Evolutionary conservation across 768 basidiomycete species (phyloP).

Genomic region (Austroboletus eburneus): DNA sequence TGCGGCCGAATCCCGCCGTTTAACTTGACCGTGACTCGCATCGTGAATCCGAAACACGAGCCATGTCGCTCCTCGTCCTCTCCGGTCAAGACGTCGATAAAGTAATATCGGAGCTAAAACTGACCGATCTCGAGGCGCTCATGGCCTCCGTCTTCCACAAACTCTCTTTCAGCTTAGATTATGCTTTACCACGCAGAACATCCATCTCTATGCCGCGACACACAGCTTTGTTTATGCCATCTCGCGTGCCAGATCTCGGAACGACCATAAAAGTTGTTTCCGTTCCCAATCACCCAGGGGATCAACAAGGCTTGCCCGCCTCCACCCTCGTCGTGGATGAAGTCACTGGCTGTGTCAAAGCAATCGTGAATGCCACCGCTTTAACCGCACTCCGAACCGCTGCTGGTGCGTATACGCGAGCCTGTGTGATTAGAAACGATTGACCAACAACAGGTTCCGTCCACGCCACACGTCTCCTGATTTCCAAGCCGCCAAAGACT

Average conservation of each 20-base stretch:
- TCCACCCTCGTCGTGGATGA: conserved; percentile 78
- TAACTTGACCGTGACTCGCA: too few species aligned
- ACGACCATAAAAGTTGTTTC: conserved; percentile 81
- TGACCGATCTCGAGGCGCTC: conserved; percentile 44
- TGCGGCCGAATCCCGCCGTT: too few species aligned
- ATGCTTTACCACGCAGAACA: conserved; percentile 53
- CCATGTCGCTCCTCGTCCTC: conserved; percentile 55
- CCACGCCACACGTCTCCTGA: conserved; percentile 56
- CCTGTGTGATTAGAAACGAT: background rate
- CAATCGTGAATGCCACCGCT: conserved; percentile 70
- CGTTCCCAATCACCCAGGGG: conserved; percentile 47
- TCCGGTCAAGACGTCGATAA: conserved; percentile 54
- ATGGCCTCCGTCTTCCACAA: conserved; percentile 58
- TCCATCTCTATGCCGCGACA: conserved; percentile 50
- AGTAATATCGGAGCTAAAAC: conserved; percentile 42
- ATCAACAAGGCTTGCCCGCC: conserved; percentile 61
- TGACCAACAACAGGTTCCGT: conserved; percentile 50
- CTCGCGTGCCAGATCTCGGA: conserved; percentile 48
- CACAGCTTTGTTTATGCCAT: conserved; percentile 80
- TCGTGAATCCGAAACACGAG: background rate
- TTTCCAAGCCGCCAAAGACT: conserved; percentile 35
- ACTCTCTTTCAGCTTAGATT: conserved; percentile 34
- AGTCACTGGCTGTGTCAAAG: conserved; percentile 60
- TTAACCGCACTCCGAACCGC: conserved; percentile 82
- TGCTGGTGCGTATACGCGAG: conserved; percentile 69